Evolutionary conservation across 208 protist species (phyloP).

Genomic region (Crithidia thermophila): DNA sequence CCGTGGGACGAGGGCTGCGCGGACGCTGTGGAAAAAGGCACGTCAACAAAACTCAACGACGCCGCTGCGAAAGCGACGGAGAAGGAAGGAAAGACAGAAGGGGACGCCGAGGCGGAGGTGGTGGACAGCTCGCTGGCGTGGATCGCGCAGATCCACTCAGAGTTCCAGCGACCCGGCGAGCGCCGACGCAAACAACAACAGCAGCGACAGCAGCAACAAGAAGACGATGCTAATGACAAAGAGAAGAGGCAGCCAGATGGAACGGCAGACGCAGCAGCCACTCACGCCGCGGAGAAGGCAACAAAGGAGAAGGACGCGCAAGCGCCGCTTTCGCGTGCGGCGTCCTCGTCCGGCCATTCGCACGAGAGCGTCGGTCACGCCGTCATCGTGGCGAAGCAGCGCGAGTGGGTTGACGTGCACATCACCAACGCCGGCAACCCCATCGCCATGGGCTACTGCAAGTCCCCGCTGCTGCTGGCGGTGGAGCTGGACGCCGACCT

Average conservation of each 20-base stretch:
- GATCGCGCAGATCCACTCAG: constrained; percentile 13
- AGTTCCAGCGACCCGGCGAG: background rate
- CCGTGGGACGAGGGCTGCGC: background rate
- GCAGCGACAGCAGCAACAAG: background rate
- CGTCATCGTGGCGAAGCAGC: background rate
- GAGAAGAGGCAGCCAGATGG: too few relatives aligned
- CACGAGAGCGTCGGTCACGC: background rate
- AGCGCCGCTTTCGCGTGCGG: background rate
- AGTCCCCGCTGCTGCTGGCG: constrained; percentile 43
- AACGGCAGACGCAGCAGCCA: too few relatives aligned
- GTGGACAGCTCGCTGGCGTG: background rate
- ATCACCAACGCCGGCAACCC: constrained; percentile 39
- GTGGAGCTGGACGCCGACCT: constrained; percentile 36
- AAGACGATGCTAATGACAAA: background rate
- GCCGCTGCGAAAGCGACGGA: background rate
- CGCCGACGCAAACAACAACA: background rate
- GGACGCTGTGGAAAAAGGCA: too few relatives aligned
- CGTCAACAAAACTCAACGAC: too few relatives aligned
- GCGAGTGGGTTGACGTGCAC: constrained; percentile 36
- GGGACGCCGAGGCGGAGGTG: background rate
- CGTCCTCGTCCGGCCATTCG: background rate
- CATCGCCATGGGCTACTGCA: constrained; percentile 23
- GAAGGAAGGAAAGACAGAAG: background rate
- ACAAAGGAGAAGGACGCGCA: background rate
- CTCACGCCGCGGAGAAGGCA: too few relatives aligned